Conservation (phyloP, 495 filamentous ascomycete genomes). For the Chlorociboria aeruginascens region DNA sequence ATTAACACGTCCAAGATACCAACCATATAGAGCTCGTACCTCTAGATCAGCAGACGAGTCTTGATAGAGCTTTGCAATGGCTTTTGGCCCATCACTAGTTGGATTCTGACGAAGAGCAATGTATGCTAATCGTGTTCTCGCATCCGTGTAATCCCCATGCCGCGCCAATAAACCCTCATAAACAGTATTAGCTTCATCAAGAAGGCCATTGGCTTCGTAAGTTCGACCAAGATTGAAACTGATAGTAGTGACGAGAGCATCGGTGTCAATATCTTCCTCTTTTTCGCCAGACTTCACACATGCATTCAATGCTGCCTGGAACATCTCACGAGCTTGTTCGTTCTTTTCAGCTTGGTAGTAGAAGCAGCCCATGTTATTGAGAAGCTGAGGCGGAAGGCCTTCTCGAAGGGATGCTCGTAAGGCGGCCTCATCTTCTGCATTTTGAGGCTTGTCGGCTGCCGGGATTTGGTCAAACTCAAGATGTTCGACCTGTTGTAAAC, state of each 20-base stretch:
- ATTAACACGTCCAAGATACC: conserved; percentile 70
- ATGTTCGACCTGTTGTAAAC: conserved; percentile 79
- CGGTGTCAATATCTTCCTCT: conserved; percentile 60
- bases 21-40: conserved; percentile 82
- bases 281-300: conserved; percentile 64
- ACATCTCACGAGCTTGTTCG: conserved; percentile 68
- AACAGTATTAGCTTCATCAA: conserved; percentile 72
- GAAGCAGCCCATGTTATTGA: conserved; percentile 96
- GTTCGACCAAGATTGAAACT: conserved; percentile 95
- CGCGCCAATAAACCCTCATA: conserved; percentile 75
- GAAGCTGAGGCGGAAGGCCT: conserved; percentile 71
- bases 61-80: conserved; percentile 69
- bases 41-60: conserved; percentile 72
- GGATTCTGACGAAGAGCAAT: conserved; percentile 77
- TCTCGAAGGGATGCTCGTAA: conserved; percentile 51
- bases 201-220: conserved; percentile 72
- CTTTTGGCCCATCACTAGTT: conserved; percentile 73
- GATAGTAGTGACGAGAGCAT: conserved; percentile 85
- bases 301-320: conserved; percentile 77
- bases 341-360: conserved; percentile 79
- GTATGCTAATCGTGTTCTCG: conserved; percentile 75
- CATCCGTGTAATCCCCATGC: conserved; percentile 85
- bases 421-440: conserved; percentile 47
- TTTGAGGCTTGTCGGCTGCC: conserved; percentile 52
- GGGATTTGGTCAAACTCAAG: conserved; percentile 66